These are phyloP conservation scores for Sophora flavescens DNA, from an alignment of 306 rosid genomes.

Conservation along the genomic window DNA sequence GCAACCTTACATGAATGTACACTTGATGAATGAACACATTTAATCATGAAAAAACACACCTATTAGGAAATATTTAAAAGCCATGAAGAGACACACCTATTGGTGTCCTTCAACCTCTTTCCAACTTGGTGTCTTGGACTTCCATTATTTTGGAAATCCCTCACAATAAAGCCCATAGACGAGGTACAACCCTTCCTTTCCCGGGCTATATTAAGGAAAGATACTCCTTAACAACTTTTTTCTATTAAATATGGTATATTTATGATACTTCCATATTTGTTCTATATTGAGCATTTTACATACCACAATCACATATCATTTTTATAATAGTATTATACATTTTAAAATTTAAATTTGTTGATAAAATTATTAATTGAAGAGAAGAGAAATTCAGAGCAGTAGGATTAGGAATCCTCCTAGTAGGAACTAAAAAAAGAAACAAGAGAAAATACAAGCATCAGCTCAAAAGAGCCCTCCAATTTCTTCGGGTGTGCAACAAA, in stretches of 20 bases:
- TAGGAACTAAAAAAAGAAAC: slow-evolving; percentile 16
- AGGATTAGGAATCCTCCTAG: slow-evolving; percentile 25
- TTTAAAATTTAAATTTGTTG: background rate
- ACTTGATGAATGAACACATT: too few relatives aligned
- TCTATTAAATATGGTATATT: slow-evolving; percentile 29
- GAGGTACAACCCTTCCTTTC: slow-evolving; percentile 24
- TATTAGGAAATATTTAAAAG: too few relatives aligned
- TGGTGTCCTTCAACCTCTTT: too few relatives aligned
- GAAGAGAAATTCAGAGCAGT: slow-evolving; percentile 31
- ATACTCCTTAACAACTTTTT: background rate
- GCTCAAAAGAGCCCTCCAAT: slow-evolving; percentile 17
- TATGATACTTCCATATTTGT: slow-evolving; percentile 2
- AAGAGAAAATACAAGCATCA: slow-evolving; percentile 5
- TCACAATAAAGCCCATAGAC: slow-evolving; percentile 35
- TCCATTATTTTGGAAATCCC: too few relatives aligned
- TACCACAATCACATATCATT: background rate
- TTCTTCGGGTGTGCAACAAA: background rate
- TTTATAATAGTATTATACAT: background rate
- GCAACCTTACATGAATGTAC: too few relatives aligned
- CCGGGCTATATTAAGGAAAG: slow-evolving; percentile 19
- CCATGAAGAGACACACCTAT: too few relatives aligned
- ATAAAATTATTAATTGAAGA: background rate
- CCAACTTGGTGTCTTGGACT: too few relatives aligned
- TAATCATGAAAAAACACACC: too few relatives aligned
- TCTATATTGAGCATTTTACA: slow-evolving; percentile 25